Evolutionary conservation across 495 filamentous ascomycete genomes (phyloP).

Genomic region (Oleoguttula mirabilis): DNA sequence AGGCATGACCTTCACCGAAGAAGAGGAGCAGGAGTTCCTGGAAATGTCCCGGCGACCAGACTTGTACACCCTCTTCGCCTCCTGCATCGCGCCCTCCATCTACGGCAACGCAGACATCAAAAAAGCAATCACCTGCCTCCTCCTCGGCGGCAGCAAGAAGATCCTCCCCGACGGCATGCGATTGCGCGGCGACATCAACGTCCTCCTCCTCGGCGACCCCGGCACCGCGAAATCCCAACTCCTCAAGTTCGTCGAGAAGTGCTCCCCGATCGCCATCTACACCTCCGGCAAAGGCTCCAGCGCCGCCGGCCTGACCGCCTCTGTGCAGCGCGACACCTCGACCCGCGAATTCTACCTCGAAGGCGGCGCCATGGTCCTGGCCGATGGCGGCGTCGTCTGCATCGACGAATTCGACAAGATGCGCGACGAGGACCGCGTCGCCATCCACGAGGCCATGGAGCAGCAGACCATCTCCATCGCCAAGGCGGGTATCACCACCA

Average conservation of each 20-base stretch:
- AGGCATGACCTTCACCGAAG: conserved; percentile 63
- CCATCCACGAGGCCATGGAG: conserved; percentile 99
- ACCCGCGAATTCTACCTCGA: conserved; percentile 97
- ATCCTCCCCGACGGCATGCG: conserved; percentile 98
- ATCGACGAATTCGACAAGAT: conserved; percentile 99
- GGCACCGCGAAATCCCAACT: conserved; percentile 98
- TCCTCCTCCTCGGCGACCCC: conserved; percentile 90
- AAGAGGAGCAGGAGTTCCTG: conserved; percentile 95
- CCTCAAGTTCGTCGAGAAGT: conserved; percentile 95
- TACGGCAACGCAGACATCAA: conserved; percentile 96
- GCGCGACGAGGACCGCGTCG: conserved; percentile 96
- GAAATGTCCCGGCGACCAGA: conserved; percentile 86
- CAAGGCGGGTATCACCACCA: conserved; percentile 97
- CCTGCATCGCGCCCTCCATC: conserved; percentile 94
- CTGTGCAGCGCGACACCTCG: conserved; percentile 81
- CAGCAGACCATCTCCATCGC: conserved; percentile 99
- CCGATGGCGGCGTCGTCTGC: conserved; percentile 94
- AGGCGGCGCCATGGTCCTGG: conserved; percentile 97
- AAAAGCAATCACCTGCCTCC: conserved; percentile 91
- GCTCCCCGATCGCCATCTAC: conserved; percentile 94
- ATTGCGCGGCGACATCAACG: conserved; percentile 96
- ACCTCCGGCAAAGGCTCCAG: conserved; percentile 98
- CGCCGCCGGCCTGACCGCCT: conserved; percentile 94
- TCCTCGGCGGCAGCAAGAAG: conserved; percentile 96
- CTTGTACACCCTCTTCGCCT: conserved; percentile 77